Evolutionary conservation across 345 rosid genomes (phyloP).

Genomic region (Schrenkiella parvula): DNA sequence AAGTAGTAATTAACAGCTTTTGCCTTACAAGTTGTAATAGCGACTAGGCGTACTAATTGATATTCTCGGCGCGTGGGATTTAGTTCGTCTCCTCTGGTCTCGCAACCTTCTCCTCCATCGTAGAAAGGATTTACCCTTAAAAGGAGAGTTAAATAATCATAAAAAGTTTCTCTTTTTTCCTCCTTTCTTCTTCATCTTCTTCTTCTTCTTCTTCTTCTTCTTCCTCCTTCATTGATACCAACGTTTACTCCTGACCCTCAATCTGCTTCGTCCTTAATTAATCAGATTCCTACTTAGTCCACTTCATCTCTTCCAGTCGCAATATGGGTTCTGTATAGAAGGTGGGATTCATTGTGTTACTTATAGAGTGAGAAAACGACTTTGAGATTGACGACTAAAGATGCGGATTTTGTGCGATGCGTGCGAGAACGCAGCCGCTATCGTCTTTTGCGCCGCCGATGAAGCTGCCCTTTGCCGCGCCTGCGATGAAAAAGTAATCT

Average conservation of each 20-base stretch:
- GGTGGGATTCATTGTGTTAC: constrained; percentile 12
- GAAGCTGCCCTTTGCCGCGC: constrained; percentile 85
- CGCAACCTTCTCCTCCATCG: constrained; percentile 1
- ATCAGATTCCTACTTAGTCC: not conserved
- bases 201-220: not conserved
- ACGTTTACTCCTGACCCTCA: constrained; percentile 17
- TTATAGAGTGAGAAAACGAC: constrained; percentile 1
- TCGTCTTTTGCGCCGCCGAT: constrained; percentile 82
- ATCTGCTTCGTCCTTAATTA: not conserved
- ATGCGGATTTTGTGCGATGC: constrained; percentile 75
- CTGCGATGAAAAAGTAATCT: constrained; percentile 64
- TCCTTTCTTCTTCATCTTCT: not conserved
- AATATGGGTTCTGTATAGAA: constrained; percentile 9
- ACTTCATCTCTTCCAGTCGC: constrained; percentile 3
- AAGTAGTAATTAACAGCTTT: constrained; percentile 3
- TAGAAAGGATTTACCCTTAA: not conserved
- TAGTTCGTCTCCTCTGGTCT: constrained; percentile 14
- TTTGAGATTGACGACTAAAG: constrained; percentile 12
- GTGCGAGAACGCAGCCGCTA: constrained; percentile 77
- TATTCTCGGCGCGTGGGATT: constrained; percentile 21
- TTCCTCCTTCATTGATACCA: constrained; percentile 6
- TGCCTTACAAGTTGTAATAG: not conserved
- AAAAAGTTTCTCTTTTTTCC: not conserved
- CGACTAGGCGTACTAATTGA: not conserved
- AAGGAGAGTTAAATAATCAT: not conserved